Base-by-base conservation (phyloP, 768 basidiomycete genomes). In the Tulasnella sp. region DNA sequence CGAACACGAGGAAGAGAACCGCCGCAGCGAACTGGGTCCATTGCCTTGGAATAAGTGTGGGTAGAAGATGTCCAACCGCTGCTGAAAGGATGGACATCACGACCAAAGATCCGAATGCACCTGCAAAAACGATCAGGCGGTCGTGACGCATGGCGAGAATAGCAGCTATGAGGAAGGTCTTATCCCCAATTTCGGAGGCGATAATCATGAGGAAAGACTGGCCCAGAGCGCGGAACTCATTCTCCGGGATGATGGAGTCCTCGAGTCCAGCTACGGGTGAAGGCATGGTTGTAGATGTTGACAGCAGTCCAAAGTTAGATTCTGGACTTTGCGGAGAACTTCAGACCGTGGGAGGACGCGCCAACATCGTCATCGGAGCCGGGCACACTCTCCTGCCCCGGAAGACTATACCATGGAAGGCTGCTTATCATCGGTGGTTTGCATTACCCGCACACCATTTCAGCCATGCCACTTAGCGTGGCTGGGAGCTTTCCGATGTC, bases 21-120 rank as follows among this genome's bases (percentile, higher is more conserved):
- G 93, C 91, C 0, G 98, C 94, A 0, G 90, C 87, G 46, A 89
- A 81, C 79, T 92, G 92, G 16, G 93, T 91, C 88, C 88, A 92
- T 79, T 85, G 79, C 70, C 86, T 88, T 11, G 96, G 95, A 57
- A 97, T 88, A 48, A 99, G 88, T 0, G 91, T 89, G 0, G 95
- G 93, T 0, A 99, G 89, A 70, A 99, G 85, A 82, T 95, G 92
- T 0, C 98, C 98, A 87, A 99, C 88, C n/a, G 90, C 92, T 15
- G 97, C 95, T 18, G 94, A 96, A 73, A 99, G 90, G 57, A 96
- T 86, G 72, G 94, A 96, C 98, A 99, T 99, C 83, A 98, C 85
- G 75, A 92, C 87, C 69, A 99, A 89, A 10, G 95, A 95, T 20
- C 89, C 88, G 81, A 98, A 91, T 1, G 98, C 96, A 42, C 96